These are phyloP conservation scores for Draba incana DNA, from an alignment of 345 rosid species.

Conservation along the genomic window DNA sequence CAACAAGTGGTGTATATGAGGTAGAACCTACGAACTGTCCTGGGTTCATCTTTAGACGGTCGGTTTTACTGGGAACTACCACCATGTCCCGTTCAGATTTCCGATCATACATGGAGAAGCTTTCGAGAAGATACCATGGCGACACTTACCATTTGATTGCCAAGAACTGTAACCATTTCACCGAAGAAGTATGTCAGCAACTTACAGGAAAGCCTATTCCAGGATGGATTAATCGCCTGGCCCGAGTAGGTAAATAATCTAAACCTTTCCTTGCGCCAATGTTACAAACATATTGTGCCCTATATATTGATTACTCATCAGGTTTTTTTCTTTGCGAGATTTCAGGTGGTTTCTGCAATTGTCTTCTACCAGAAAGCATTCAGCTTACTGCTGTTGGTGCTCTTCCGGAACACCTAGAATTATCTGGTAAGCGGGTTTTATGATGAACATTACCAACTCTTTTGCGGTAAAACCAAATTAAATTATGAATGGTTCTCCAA, in stretches of 20 bases:
- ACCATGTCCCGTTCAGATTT: conserved; percentile 74
- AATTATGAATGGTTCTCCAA: conserved; percentile 1
- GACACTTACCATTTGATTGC: conserved; percentile 94
- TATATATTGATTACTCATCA: neutral
- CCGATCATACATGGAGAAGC: conserved; percentile 73
- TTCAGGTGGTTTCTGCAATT: conserved; percentile 94
- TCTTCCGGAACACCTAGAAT: conserved; percentile 70
- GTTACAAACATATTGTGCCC: neutral
- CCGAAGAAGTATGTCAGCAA: conserved; percentile 70
- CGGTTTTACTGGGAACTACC: conserved; percentile 70
- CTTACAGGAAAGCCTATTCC: conserved; percentile 89
- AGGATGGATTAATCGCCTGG: conserved; percentile 94
- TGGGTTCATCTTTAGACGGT: conserved; percentile 86
- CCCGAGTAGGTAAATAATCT: conserved; percentile 60
- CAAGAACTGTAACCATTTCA: conserved; percentile 97
- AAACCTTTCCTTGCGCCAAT: neutral
- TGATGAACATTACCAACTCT: neutral
- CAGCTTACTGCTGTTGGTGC: conserved; percentile 78
- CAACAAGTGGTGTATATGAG: conserved; percentile 87
- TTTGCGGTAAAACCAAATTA: neutral
- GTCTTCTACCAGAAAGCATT: conserved; percentile 87
- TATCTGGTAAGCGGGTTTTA: conserved; percentile 57
- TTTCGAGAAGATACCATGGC: conserved; percentile 78
- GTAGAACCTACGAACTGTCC: conserved; percentile 94
- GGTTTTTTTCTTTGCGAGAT: conserved; percentile 37